Base-by-base conservation (phyloP, 257 asterid genomes). In the Salvia hispanica region DNA sequence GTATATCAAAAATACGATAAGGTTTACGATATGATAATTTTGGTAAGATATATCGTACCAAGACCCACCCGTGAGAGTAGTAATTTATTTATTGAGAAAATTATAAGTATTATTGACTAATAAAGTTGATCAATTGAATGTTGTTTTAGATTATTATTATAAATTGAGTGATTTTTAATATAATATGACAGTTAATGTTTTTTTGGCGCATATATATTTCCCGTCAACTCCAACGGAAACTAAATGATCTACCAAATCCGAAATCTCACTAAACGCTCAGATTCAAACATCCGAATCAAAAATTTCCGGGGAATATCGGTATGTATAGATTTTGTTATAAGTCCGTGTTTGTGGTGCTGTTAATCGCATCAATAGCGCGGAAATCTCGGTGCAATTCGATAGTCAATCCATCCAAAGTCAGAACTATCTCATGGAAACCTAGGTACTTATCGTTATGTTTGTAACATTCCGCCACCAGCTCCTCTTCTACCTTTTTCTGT, bases 351-450 rank as follows among this genome's bases (percentile, higher is more conserved):
- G 54, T 77, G 42, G 69, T 88, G 67, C 47, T 82, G 43, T 72
- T 67, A 74, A 78, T 92, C 87, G 81, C 78, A 45, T 72, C 83
- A 47, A 76, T 88, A 78, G 70, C 79, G 16, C 61, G 69, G 60
- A 73, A 77, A 71, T 88, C 88, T 11, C 65, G 67, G 43, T 64
- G 89, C 77, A 78, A 67, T 67, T 67, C 87, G 43, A 88, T 90
- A 37, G 80, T 90, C 84, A 93, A 93, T 81, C 99, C 99, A 4
- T 85, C 90, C 66, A 93, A 84, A 84, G 99, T 88, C 88, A 86
- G 80, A 71, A 82, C 84, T 56, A 60, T 93, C 72, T 93, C 99
- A 69, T 84, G 87, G 91, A 88, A 82, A 79, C 99, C 99, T 73
- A 85, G 99, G 97, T 90, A 79, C 1, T 57, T 47, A 43, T 52